phyloP scores from a whole-genome alignment of 2,329 filamentous ascomycete species.

The Arthrobotrys entomopaga region DNA sequence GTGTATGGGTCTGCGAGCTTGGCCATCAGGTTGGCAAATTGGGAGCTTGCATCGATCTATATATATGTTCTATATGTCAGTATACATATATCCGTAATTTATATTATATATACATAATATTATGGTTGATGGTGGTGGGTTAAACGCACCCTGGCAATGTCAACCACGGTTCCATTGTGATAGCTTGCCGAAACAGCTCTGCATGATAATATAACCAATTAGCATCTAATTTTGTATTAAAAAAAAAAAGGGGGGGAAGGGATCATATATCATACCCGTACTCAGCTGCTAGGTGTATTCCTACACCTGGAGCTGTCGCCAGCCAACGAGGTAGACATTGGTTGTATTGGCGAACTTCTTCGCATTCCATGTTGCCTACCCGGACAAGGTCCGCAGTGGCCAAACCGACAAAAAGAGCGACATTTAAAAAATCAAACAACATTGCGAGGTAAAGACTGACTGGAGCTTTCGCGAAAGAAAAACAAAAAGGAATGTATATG shows the following conservation, averaged over 20 bases:
- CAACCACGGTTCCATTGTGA: slow-evolving; percentile 19
- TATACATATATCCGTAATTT: neutral
- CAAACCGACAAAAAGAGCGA: slow-evolving; percentile 3
- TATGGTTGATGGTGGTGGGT: neutral
- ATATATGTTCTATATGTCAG: neutral
- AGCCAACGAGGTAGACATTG: slow-evolving; percentile 32
- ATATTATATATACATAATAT: neutral
- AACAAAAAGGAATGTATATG: neutral
- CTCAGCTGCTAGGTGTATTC: slow-evolving; percentile 24
- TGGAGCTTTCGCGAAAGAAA: neutral
- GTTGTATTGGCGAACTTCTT: slow-evolving; percentile 6
- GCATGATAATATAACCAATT: neutral
- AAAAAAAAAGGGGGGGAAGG: neutral
- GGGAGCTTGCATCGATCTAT: slow-evolving; percentile 9
- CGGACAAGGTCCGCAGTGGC: slow-evolving; percentile 18
- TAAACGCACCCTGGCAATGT: slow-evolving; percentile 21
- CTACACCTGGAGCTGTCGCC: slow-evolving; percentile 9
- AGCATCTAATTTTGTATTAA: neutral
- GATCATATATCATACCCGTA: slow-evolving; percentile 12
- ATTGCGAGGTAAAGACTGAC: slow-evolving; percentile 1
- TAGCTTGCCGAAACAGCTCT: slow-evolving; percentile 22
- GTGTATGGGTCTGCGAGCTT: slow-evolving; percentile 4
- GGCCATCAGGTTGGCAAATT: slow-evolving; percentile 11
- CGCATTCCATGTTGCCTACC: slow-evolving; percentile 23
- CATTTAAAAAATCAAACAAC: slow-evolving; percentile 1